Base-by-base conservation (phyloP, 176 grass and related monocot species). In the Eragrostis nindensis region DNA sequence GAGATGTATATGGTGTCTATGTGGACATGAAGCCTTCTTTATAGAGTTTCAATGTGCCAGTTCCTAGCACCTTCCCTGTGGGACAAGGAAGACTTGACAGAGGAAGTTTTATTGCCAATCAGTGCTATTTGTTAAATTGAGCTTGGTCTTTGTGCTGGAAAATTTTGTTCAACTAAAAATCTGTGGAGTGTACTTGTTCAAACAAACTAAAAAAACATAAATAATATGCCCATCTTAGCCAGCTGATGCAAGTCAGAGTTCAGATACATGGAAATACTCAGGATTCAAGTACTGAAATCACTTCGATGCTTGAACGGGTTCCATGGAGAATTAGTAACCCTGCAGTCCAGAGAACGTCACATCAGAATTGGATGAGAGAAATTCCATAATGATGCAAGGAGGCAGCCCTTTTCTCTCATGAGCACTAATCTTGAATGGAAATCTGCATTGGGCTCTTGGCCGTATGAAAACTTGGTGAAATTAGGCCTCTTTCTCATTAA, bases 21-120 rank as follows among this genome's bases (percentile, higher is more conserved):
- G 56, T 48, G 77, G 66, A 63, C 64, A 74, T 80, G 77, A 63
- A 68, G 46, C 54, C 67, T 68, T 74, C 77, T 85, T 85, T 89
- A 89, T 85, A 85, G 54, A 42, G 64, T 6, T 62, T 47, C 82
- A 89, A 49, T 18, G 77, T 55, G 64, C 63, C 47, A 41, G 46
- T 63, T 85, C 46, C 77, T 75, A 27, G 24, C 36, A 75, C 32
- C n/a, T 32, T 81, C 66, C 52, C 52, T 80, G 77, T 19, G 54
- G 29, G 73, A n/a, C 39, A 84, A 43, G 15, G 25, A 73, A 36
- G 47, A 81, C 55, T 70, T 75, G 38, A 80, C 45, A 3, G 46
- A 21, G 21, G 57, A 74, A 85, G 68, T 30, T 75, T 40, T 81
- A 81, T 56, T 76, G 54, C 53, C n/a, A 74, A 29, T 62, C 73